Base-by-base conservation (phyloP, 2,329 filamentous ascomycete genomes). In the Alternaria triticina region DNA sequence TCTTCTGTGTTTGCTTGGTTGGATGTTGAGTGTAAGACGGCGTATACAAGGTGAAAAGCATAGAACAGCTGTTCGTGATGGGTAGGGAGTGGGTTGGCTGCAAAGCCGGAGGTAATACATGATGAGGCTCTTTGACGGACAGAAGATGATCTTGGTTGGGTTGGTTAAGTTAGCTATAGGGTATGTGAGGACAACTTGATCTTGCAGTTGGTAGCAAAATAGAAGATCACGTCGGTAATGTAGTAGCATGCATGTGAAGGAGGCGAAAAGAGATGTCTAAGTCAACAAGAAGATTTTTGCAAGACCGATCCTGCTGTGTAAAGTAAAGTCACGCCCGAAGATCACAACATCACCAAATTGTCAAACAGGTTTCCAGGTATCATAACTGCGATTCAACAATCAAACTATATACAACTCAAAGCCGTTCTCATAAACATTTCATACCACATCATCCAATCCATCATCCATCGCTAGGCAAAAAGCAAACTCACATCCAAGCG, bases 121-220 rank as follows among this genome's bases (percentile, higher is more conserved):
- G 33, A 36, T 36, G 15, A 36, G 33, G 33, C 33, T 36, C 0
- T 36, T 36, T 36, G 4, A 36, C 33, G 33, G 33, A 36, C 15
- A 5, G 8, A 36, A 36, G 15, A 36, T 9, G 1, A 36, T n/a
- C 33, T 36, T 9, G n/a, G 8, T 10, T n/a, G 0, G 0, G 33
- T n/a, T 36, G 15, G 15, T n/a, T 5, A 36, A 0, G 33, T n/a
- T n/a, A 0, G 33, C 15, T 36, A 36, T n/a, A 0, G 33, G 8
- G 33, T 4, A 2, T 36, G 33, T n/a, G 8, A 1, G 33, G 15
- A n/a, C 15, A 10, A n/a, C 33, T 36, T 36, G 33, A n/a, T n/a
- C 0, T 36, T 0, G 33, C 2, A 36, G 33, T 36, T 36, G 15
- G 33, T 36, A 15, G 30, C 0, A 1, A n/a, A 0, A 36, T 3